Percentiles rank a stretch among this genome's conserved stretches.
Evolutionary conservation across 305 asterid species (phyloP).

Genomic region (Fraxinus greggii): DNA sequence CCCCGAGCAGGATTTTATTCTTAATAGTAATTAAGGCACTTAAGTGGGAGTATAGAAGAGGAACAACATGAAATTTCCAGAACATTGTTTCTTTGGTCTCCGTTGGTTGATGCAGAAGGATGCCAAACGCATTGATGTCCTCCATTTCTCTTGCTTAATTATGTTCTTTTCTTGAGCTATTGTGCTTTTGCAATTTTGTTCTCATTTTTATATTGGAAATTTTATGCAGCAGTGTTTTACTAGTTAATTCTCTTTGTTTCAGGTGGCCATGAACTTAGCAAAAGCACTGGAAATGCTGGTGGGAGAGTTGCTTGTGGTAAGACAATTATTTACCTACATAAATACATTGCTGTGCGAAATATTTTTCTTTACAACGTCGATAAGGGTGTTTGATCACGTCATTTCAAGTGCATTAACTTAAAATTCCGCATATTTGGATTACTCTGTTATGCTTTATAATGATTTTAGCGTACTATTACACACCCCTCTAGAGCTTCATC

Average conservation of each 20-base stretch:
- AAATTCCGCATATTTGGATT: neutral
- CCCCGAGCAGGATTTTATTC: neutral
- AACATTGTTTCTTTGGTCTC: neutral
- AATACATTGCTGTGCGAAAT: neutral
- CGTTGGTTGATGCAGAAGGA: neutral
- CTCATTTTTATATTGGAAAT: neutral
- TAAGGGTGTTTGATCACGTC: neutral
- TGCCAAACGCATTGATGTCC: neutral
- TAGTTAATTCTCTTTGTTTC: conserved; percentile 23
- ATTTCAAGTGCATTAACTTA: neutral
- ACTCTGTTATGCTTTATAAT: neutral
- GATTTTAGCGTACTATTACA: neutral
- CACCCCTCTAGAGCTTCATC: neutral
- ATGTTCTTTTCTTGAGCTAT: neutral
- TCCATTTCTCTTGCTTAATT: neutral
- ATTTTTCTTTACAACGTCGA: neutral
- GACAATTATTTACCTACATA: conserved; percentile 15
- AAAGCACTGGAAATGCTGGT: conserved; percentile 92
- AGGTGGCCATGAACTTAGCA: conserved; percentile 98
- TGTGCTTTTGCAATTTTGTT: neutral
- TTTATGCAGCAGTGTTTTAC: neutral
- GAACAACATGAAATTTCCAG: neutral
- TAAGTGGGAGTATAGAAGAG: neutral
- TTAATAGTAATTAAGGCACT: neutral
- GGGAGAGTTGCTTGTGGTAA: conserved; percentile 95